These are phyloP conservation scores for Aspergillus cristatus DNA, from an alignment of 495 filamentous ascomycete species.

Conservation along the genomic window DNA sequence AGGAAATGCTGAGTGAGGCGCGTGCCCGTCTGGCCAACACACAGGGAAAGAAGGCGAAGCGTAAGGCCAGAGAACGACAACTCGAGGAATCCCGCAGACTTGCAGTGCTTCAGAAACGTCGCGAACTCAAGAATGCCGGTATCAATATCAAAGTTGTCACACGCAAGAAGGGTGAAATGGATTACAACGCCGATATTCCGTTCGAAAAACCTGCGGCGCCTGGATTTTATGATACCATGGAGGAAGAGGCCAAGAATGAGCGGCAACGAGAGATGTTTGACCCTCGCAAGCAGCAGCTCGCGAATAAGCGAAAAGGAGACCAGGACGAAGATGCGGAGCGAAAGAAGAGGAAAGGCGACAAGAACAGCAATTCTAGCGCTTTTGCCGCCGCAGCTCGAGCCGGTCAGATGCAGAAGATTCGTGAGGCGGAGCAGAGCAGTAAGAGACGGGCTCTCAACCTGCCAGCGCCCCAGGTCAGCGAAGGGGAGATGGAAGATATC, in stretches of 20 bases:
- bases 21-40: constrained; percentile 94
- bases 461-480: constrained; percentile 83
- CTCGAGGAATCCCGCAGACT: constrained; percentile 87
- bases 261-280: constrained; percentile 82
- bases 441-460: constrained; percentile 74
- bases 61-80: constrained; percentile 91
- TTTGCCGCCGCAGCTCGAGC: constrained; percentile 87
- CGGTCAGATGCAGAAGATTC: constrained; percentile 89
- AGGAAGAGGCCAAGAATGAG: constrained; percentile 76
- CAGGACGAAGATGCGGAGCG: constrained; percentile 71
- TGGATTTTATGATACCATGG: constrained; percentile 87
- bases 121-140: constrained; percentile 92
- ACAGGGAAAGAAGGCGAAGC: constrained; percentile 97
- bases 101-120: constrained; percentile 85
- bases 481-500: constrained; percentile 90
- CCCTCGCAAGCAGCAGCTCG: constrained; percentile 86
- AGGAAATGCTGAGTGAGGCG: constrained; percentile 98
- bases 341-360: constrained; percentile 82
- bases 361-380: constrained; percentile 62
- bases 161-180: constrained; percentile 91
- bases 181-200: constrained; percentile 97
- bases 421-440: constrained; percentile 93
- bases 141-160: constrained; percentile 98
- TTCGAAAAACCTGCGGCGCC: constrained; percentile 87
- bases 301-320: constrained; percentile 92